Evolutionary conservation across 2,329 filamentous ascomycete species (phyloP).

Genomic region (Exophiala lecanii-corni): DNA sequence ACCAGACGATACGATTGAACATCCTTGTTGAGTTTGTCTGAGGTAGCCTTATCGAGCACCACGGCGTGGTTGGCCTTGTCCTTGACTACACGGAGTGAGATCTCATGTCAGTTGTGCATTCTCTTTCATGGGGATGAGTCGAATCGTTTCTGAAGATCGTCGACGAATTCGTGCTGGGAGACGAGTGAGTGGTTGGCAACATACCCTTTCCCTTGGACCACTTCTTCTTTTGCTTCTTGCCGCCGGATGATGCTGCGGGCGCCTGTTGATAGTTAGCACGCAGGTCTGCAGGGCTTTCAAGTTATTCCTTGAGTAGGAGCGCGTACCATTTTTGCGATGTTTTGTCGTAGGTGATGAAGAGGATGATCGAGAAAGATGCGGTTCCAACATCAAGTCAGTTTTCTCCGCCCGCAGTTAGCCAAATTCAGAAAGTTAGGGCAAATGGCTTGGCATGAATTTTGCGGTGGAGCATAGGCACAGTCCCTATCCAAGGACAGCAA

Average conservation of each 20-base stretch:
- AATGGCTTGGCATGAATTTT: constrained; percentile 11
- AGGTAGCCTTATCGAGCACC: constrained; percentile 95
- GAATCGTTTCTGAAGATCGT: no score
- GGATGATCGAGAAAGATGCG: constrained; percentile 10
- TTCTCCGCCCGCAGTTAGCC: constrained; percentile 8
- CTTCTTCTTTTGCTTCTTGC: constrained; percentile 55
- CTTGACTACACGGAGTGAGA: constrained; percentile 68
- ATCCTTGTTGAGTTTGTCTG: constrained; percentile 99
- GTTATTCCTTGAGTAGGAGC: no score
- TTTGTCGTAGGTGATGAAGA: constrained; percentile 9
- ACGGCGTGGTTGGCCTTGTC: constrained; percentile 99
- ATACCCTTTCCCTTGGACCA: constrained; percentile 55
- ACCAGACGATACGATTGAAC: constrained; percentile 99
- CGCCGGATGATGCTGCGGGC: constrained; percentile 44
- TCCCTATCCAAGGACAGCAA: not conserved
- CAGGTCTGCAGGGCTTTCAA: not conserved
- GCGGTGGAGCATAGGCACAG: not conserved
- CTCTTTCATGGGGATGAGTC: not conserved
- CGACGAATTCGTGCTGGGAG: no score
- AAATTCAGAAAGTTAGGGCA: constrained; percentile 12
- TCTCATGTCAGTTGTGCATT: not conserved
- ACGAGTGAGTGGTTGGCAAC: constrained; percentile 17
- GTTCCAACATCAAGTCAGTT: constrained; percentile 14
- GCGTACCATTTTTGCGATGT: constrained; percentile 21
- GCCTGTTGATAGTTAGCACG: constrained; percentile 32